Conservation (phyloP, 2,329 filamentous ascomycete genomes). For the Colletotrichum sojae region DNA sequence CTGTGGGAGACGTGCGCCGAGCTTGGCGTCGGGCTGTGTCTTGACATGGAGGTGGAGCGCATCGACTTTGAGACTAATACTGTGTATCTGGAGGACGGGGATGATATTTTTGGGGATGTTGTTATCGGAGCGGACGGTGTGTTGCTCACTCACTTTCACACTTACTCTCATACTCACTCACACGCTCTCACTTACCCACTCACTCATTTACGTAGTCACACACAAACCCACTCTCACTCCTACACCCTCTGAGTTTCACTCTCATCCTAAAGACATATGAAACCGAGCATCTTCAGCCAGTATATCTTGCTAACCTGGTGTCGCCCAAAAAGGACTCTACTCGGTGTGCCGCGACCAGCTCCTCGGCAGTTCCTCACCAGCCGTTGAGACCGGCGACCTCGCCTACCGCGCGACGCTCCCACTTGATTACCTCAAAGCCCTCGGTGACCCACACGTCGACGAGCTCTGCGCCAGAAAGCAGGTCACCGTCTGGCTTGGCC, state of each 20-base stretch:
- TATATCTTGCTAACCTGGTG: neutral
- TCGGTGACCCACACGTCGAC: constrained; percentile 8
- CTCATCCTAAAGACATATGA: no score
- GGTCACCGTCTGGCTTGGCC: constrained; percentile 24
- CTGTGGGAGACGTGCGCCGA: constrained; percentile 23
- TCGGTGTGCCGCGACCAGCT: constrained; percentile 31
- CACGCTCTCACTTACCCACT: neutral
- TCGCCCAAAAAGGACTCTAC: constrained; percentile 2
- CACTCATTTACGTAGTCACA: fast-evolving
- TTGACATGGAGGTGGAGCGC: constrained; percentile 28
- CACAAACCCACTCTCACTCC: no score
- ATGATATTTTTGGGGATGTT: constrained; percentile 29
- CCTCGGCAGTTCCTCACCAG: constrained; percentile 6
- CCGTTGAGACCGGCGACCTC: constrained; percentile 16
- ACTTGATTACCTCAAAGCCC: constrained; percentile 6
- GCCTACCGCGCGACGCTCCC: constrained; percentile 22
- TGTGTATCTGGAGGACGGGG: constrained; percentile 30
- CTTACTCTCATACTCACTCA: neutral
- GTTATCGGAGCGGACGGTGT: constrained; percentile 33
- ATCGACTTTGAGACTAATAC: constrained; percentile 20
- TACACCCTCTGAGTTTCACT: no score
- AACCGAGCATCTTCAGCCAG: no score
- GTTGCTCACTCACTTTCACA: neutral
- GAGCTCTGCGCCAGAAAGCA: constrained; percentile 21
- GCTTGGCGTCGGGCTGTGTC: constrained; percentile 19